phyloP scores from a whole-genome alignment of 371 early-diverging fungal genomes.

The Rhizopus stolonifer region DNA sequence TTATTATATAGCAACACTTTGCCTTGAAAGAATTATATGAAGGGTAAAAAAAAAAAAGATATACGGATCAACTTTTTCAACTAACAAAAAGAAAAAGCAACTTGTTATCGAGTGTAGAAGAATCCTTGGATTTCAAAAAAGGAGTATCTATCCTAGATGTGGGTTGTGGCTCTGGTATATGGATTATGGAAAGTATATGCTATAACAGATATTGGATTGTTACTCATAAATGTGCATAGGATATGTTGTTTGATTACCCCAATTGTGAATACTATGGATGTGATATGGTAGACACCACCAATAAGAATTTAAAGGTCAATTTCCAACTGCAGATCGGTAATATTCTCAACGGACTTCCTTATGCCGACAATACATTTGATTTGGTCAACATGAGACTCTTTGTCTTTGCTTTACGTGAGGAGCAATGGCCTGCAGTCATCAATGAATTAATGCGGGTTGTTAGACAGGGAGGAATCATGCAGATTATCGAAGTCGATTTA shows the following conservation, averaged over 20 bases:
- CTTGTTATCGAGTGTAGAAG: neutral
- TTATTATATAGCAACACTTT: slow-evolving; percentile 34
- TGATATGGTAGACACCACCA: slow-evolving; percentile 16
- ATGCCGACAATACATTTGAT: slow-evolving; percentile 23
- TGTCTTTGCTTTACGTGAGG: slow-evolving; percentile 10
- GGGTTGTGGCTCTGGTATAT: slow-evolving; percentile 59
- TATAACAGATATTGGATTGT: no score
- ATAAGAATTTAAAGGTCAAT: slow-evolving; percentile 5
- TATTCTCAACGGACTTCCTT: slow-evolving; percentile 13
- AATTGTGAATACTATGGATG: slow-evolving; percentile 12
- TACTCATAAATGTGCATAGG: neutral
- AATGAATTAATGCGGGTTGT: slow-evolving; percentile 13
- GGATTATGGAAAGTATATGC: slow-evolving; percentile 41
- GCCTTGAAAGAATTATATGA: slow-evolving; percentile 23
- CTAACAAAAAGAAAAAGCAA: neutral
- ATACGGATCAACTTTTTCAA: no score
- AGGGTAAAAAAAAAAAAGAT: slow-evolving; percentile 13
- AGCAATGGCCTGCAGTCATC: slow-evolving; percentile 19
- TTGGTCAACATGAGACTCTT: slow-evolving; percentile 18
- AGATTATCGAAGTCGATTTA: slow-evolving; percentile 11
- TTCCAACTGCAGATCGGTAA: slow-evolving; percentile 14
- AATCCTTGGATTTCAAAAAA: slow-evolving; percentile 1
- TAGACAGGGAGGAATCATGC: slow-evolving; percentile 20
- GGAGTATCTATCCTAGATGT: slow-evolving; percentile 38
- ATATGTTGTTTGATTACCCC: slow-evolving; percentile 18